Conservation (phyloP, 257 asterid species). For the Capsicum baccatum region DNA sequence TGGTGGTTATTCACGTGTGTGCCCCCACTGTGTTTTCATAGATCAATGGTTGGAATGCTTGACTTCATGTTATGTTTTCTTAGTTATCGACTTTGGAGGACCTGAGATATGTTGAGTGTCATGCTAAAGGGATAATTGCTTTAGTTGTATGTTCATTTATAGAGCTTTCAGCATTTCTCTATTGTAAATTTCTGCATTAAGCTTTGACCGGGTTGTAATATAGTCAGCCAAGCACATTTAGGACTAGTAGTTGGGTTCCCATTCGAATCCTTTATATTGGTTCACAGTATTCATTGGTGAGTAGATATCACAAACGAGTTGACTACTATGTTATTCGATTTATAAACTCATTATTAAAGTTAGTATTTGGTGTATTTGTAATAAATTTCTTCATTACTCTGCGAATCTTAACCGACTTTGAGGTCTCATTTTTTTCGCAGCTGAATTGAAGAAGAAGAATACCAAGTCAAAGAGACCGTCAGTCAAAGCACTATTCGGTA, state of each 20-base stretch:
- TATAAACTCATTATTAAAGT: neutral
- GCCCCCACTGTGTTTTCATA: neutral
- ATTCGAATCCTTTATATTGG: neutral
- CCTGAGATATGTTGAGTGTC: neutral
- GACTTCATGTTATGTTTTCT: neutral
- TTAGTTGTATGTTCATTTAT: neutral
- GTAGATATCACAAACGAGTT: neutral
- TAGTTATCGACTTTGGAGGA: neutral
- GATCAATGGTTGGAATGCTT: neutral
- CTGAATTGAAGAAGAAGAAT: constrained; percentile 90
- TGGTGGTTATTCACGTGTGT: neutral
- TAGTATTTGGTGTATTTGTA: neutral
- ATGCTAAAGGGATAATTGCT: neutral
- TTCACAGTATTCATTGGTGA: neutral
- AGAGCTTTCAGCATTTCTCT: constrained; percentile 1
- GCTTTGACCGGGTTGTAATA: neutral
- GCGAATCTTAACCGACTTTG: constrained; percentile 27
- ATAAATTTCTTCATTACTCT: neutral
- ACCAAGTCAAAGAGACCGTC: constrained; percentile 81
- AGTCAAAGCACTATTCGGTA: constrained; percentile 89
- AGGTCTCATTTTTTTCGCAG: constrained; percentile 49
- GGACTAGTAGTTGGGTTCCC: neutral
- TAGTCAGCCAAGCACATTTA: neutral
- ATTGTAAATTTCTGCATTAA: constrained; percentile 1
- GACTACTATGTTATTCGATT: neutral